These are phyloP conservation scores for Fusarium albidum DNA, from an alignment of 2,329 filamentous ascomycete species.

Conservation along the genomic window DNA sequence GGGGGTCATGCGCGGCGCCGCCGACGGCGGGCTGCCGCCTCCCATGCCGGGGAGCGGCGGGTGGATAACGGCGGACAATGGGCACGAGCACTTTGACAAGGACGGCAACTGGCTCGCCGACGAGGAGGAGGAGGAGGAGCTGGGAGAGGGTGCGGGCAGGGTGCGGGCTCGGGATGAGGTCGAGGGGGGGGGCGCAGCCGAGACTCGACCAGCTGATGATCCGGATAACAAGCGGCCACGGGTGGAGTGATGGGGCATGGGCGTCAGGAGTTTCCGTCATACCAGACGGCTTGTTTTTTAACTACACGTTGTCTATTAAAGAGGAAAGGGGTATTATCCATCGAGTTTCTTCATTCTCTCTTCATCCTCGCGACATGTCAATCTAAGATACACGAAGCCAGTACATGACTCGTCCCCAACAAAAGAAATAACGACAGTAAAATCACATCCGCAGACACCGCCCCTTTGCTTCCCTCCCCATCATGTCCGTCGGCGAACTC, in stretches of 20 bases:
- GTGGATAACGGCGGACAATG: slow-evolving; percentile 93
- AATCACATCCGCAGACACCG: slow-evolving; percentile 41
- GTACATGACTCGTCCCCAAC: slow-evolving; percentile 5
- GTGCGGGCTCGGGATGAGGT: slow-evolving; percentile 63
- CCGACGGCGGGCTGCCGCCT: slow-evolving; percentile 64
- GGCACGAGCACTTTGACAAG: slow-evolving; percentile 82
- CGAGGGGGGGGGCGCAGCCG: slow-evolving; percentile 56
- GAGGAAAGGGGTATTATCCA: slow-evolving; percentile 36
- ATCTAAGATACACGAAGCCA: slow-evolving; percentile 20
- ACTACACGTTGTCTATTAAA: slow-evolving; percentile 30
- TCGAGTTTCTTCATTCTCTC: slow-evolving; percentile 14
- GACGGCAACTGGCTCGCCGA: slow-evolving; percentile 77
- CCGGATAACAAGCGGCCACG: slow-evolving; percentile 58
- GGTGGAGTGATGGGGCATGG: slow-evolving; percentile 50
- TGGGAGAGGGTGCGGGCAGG: slow-evolving; percentile 72
- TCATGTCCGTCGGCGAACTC: slow-evolving; percentile 51
- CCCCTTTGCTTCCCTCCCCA: slow-evolving; percentile 43
- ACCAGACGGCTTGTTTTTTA: neutral
- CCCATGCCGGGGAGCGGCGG: slow-evolving; percentile 77
- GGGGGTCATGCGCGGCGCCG: slow-evolving; percentile 60
- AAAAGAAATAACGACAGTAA: slow-evolving; percentile 19
- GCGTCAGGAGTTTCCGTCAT: slow-evolving; percentile 16
- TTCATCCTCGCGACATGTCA: neutral
- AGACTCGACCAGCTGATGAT: slow-evolving; percentile 48
- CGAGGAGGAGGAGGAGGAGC: slow-evolving; percentile 53